Conservation (phyloP, 352 stramenopile species). For the Globisporangium paroecandrum region DNA sequence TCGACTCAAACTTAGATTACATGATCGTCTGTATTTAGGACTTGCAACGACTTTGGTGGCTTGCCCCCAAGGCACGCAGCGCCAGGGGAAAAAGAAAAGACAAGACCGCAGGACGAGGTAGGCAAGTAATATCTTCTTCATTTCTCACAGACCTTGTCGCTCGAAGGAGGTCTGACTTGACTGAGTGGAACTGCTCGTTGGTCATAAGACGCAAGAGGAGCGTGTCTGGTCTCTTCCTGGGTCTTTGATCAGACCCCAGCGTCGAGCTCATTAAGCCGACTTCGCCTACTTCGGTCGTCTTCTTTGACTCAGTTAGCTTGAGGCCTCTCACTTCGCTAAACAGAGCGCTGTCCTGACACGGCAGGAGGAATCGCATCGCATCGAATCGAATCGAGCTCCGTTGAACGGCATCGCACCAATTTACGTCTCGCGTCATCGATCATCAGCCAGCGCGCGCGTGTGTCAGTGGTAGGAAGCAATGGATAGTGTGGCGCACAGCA, state of each 20-base stretch:
- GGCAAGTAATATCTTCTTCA: neutral
- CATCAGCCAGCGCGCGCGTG: too few relatives aligned
- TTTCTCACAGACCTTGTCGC: neutral
- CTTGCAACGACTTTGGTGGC: neutral
- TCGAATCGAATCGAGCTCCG: neutral
- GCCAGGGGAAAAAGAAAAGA: neutral
- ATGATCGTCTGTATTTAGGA: neutral
- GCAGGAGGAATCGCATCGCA: neutral
- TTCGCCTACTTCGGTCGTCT: neutral
- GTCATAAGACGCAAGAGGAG: neutral
- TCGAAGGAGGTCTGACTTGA: neutral
- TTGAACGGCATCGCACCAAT: neutral
- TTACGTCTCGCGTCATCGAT: neutral
- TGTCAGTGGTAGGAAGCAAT: neutral
- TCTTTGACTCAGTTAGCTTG: neutral
- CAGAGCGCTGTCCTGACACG: neutral
- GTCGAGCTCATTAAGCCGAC: neutral
- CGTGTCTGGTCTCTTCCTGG: neutral
- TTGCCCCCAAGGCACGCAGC: neutral
- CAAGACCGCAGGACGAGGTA: neutral
- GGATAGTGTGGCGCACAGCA: conserved; percentile 7
- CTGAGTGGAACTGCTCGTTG: neutral
- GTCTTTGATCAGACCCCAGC: neutral
- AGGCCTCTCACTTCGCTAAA: neutral
- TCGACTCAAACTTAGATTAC: neutral